Percentiles rank a stretch among this genome's conserved stretches.
These are phyloP conservation scores for Alternaria dauci DNA, from an alignment of 2,329 filamentous ascomycete species.

Conservation along the genomic window DNA sequence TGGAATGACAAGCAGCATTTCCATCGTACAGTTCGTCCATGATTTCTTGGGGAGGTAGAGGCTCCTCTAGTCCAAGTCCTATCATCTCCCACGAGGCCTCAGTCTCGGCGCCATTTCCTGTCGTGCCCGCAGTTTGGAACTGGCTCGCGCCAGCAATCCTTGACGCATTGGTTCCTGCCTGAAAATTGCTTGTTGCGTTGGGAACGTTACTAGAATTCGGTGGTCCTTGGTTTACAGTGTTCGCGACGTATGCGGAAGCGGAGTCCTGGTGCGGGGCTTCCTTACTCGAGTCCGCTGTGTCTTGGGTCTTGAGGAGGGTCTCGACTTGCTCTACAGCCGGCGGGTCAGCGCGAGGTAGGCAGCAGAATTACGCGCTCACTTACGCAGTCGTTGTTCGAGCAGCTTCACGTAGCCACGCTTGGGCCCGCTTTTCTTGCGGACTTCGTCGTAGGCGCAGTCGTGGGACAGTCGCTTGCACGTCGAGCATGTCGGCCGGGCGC, in stretches of 20 bases:
- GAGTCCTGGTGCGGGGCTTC: constrained; percentile 34
- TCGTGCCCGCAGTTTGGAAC: constrained; percentile 25
- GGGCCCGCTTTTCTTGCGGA: constrained; percentile 91
- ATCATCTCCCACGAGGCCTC: constrained; percentile 85
- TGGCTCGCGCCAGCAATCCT: constrained; percentile 30
- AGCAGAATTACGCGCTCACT: constrained; percentile 48
- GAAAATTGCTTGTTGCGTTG: constrained; percentile 20
- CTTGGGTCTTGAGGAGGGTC: constrained; percentile 84
- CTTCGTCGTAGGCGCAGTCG: constrained; percentile 88
- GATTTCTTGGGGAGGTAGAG: constrained; percentile 78
- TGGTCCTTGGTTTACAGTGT: constrained; percentile 36
- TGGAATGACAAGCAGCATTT: not conserved
- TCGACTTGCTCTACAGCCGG: constrained; percentile 81
- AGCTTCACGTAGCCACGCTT: constrained; percentile 96
- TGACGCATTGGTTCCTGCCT: constrained; percentile 17
- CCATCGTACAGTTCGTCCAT: constrained; percentile 80
- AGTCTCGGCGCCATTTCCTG: constrained; percentile 27
- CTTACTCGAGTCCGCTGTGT: constrained; percentile 54
- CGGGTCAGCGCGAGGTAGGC: constrained; percentile 18
- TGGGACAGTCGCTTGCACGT: constrained; percentile 89
- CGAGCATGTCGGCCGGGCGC: constrained; percentile 81
- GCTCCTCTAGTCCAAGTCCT: constrained; percentile 80
- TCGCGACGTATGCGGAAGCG: constrained; percentile 45
- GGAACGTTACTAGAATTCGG: constrained; percentile 33
- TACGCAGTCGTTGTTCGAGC: constrained; percentile 89